Evolutionary conservation across 495 filamentous ascomycete genomes (phyloP).

Genomic region (Hypoxylon crocopeplum): DNA sequence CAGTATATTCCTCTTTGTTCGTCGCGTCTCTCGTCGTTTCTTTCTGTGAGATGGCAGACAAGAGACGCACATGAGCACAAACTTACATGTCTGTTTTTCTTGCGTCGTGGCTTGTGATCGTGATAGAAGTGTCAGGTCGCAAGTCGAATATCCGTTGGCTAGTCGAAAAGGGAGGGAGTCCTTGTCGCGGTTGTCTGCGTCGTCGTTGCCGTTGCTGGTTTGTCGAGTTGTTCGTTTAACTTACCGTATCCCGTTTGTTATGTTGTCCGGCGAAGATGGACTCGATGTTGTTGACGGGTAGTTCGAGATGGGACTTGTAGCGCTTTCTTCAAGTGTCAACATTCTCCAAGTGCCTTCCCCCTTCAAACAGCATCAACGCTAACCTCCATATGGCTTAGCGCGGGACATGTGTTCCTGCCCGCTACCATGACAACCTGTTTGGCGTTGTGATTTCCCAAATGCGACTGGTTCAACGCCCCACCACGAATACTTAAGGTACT

Average conservation of each 20-base stretch:
- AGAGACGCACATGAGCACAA: neutral
- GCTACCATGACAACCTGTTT: constrained; percentile 45
- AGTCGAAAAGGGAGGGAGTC: constrained; percentile 7
- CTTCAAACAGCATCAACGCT: constrained; percentile 24
- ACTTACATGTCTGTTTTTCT: constrained; percentile 31
- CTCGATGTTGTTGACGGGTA: constrained; percentile 28
- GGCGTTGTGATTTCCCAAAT: constrained; percentile 3
- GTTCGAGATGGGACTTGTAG: constrained; percentile 10
- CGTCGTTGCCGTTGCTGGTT: constrained; percentile 16
- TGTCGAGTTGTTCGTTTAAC: constrained; percentile 32
- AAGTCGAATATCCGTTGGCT: constrained; percentile 19
- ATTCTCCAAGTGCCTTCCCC: constrained; percentile 39
- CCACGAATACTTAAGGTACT: constrained; percentile 17
- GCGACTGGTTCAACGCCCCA: constrained; percentile 1
- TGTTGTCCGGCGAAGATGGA: constrained; percentile 28
- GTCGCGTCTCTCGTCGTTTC: constrained; percentile 19
- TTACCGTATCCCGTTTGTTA: constrained; percentile 25
- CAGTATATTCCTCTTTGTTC: constrained; percentile 22
- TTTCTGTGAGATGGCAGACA: constrained; percentile 2
- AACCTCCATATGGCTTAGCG: constrained; percentile 19
- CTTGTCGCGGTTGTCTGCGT: constrained; percentile 7
- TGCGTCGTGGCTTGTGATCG: constrained; percentile 4
- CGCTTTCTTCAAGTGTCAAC: constrained; percentile 35
- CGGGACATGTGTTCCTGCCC: constrained; percentile 38
- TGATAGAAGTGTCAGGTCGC: neutral